Evolutionary conservation across 225 moss, liverwort and hornwort genomes (phyloP).

Genomic region (Ulota crispa): DNA sequence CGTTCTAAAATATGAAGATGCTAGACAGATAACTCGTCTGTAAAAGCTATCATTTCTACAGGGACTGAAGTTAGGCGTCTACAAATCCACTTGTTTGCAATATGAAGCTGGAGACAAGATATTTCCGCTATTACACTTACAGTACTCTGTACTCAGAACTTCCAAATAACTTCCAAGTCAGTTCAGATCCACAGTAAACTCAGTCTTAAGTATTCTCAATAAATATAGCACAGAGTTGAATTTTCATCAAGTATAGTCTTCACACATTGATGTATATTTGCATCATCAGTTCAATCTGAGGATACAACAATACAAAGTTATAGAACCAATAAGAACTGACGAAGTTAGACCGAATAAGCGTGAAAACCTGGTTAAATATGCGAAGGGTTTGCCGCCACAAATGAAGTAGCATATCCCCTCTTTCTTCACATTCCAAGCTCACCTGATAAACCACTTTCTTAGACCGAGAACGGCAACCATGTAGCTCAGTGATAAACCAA

Average conservation of each 20-base stretch:
- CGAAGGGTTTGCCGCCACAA: slow-evolving; percentile 97
- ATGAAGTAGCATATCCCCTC: slow-evolving; percentile 88
- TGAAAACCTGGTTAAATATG: slow-evolving; percentile 91
- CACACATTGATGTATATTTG: background rate
- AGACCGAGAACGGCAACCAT: slow-evolving; percentile 11
- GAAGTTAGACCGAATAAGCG: slow-evolving; percentile 13
- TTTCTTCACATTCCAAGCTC: slow-evolving; percentile 88
- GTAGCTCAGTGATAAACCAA: slow-evolving; percentile 10
- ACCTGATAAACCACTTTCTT: slow-evolving; percentile 53
- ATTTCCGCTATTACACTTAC: background rate
- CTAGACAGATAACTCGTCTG: background rate
- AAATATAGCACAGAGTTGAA: background rate
- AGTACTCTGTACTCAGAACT: background rate
- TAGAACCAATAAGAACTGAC: background rate
- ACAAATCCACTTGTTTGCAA: background rate
- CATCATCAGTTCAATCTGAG: background rate
- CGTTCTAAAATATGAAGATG: background rate
- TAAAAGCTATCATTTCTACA: background rate
- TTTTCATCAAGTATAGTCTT: background rate
- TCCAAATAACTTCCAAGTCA: background rate
- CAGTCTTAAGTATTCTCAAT: slow-evolving; percentile 7
- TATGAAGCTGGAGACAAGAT: background rate
- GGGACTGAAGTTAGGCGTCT: background rate
- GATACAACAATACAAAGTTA: slow-evolving; percentile 7
- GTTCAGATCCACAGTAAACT: background rate